Evolutionary conservation across 352 stramenopile species (phyloP).

Genomic region (Globisporangium irregulare): DNA sequence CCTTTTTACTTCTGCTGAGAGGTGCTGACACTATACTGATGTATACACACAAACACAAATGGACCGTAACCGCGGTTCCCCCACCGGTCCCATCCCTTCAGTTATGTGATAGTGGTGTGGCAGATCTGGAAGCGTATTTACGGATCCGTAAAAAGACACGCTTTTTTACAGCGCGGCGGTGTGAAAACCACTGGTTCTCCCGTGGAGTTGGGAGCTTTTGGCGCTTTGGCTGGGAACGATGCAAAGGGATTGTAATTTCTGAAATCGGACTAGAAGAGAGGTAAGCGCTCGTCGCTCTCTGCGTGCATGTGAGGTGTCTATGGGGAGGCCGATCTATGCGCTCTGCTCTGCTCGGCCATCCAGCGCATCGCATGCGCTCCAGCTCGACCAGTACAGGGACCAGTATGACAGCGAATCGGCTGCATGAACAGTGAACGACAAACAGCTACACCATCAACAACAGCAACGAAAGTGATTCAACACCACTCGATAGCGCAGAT

Average conservation of each 20-base stretch:
- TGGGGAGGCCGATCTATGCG: not conserved
- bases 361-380: not conserved
- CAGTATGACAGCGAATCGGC: not conserved
- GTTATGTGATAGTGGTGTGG: not conserved
- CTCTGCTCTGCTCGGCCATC: not conserved
- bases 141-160: conserved; percentile 12
- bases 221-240: conserved; percentile 17
- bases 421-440: not conserved
- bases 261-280: conserved; percentile 89
- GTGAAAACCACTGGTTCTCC: conserved; percentile 25
- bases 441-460: not conserved
- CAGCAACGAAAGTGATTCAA: not conserved
- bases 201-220: conserved; percentile 19
- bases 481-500: not conserved
- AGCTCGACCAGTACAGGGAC: not conserved
- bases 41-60: not conserved
- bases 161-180: conserved; percentile 16
- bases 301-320: not conserved
- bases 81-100: not conserved
- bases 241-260: conserved; percentile 53
- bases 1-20: not conserved
- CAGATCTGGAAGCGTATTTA: conserved; percentile 13
- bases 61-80: not conserved
- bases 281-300: conserved; percentile 29
- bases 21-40: not conserved